Conservation (phyloP, 2,329 filamentous ascomycete genomes). For the Torrubiellomyces zombiae region DNA sequence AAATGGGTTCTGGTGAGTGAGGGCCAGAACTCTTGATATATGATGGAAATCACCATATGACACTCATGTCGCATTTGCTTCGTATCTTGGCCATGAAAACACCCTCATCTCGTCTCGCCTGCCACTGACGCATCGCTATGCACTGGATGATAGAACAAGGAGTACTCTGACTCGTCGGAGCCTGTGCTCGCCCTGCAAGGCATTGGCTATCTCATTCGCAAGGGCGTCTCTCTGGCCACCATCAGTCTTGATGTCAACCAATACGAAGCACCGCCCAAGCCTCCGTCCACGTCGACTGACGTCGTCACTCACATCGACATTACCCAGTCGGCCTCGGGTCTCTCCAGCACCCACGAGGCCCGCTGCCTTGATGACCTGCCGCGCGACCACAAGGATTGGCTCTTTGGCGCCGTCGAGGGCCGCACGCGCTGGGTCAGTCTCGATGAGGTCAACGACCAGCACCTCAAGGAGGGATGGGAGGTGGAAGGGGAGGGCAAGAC, state of each 20-base stretch:
- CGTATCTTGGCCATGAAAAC: conserved; percentile 1
- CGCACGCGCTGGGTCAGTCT: conserved; percentile 32
- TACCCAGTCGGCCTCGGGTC: conserved; percentile 54
- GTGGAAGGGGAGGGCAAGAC: conserved; percentile 42
- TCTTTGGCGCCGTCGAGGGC: conserved; percentile 60
- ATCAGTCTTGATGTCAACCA: conserved; percentile 49
- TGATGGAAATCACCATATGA: conserved; percentile 1
- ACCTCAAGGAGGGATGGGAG: conserved; percentile 41
- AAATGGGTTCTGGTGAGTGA: conserved; percentile 50
- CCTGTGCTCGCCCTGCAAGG: conserved; percentile 56
- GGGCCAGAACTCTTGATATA: background rate
- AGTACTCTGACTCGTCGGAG: conserved; percentile 52
- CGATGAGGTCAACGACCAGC: conserved; percentile 36
- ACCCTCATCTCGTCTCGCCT: too few species aligned
- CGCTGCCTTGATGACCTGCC: conserved; percentile 32
- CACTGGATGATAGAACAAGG: conserved; percentile 74
- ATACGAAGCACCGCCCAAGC: conserved; percentile 26
- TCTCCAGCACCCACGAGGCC: conserved; percentile 45
- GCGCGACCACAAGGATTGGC: conserved; percentile 57
- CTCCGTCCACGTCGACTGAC: conserved; percentile 22
- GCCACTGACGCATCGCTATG: too few species aligned
- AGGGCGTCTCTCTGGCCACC: conserved; percentile 51
- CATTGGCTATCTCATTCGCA: conserved; percentile 55
- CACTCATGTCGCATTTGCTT: conserved; percentile 1
- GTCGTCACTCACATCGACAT: conserved; percentile 48